Evolutionary conservation across 192 early-diverging fungal genomes (phyloP).

Genomic region (Entophlyctis luteolus): DNA sequence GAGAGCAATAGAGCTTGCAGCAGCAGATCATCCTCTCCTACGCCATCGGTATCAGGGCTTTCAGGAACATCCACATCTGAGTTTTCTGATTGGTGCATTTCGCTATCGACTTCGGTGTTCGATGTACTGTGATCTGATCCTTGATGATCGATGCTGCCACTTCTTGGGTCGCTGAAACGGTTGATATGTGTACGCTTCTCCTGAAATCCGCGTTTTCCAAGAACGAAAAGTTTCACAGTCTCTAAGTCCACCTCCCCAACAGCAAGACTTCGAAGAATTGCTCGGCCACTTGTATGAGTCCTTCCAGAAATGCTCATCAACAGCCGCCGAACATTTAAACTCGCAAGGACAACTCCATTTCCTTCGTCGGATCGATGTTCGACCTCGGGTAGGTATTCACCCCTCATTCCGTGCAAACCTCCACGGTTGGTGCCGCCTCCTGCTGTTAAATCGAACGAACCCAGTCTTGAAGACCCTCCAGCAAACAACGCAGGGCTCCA

Average conservation of each 20-base stretch:
- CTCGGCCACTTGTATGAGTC: too few species aligned
- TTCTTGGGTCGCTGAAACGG: not conserved
- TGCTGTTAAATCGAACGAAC: not conserved
- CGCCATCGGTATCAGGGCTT: not conserved
- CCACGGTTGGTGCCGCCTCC: not conserved
- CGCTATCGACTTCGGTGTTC: not conserved
- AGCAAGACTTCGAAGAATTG: not conserved
- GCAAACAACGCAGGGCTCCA: not conserved
- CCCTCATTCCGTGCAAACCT: not conserved
- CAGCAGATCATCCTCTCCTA: not conserved
- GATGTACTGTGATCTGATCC: not conserved
- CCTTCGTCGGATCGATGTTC: too few species aligned
- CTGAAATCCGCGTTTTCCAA: not conserved
- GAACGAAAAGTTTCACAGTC: not conserved
- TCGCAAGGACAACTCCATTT: not conserved
- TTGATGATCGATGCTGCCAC: not conserved
- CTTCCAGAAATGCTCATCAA: slow-evolving; percentile 4
- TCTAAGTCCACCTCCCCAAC: slow-evolving; percentile 13
- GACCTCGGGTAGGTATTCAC: too few species aligned
- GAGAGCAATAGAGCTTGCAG: not conserved
- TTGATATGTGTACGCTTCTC: too few species aligned
- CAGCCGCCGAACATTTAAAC: not conserved
- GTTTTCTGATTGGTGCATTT: not conserved
- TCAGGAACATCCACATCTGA: not conserved
- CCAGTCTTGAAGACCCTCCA: not conserved